Evolutionary conservation across 148 eudicot species (phyloP), one percentile per base, ranked within the genome.

Genomic region (Persicaria maculosa): DNA sequence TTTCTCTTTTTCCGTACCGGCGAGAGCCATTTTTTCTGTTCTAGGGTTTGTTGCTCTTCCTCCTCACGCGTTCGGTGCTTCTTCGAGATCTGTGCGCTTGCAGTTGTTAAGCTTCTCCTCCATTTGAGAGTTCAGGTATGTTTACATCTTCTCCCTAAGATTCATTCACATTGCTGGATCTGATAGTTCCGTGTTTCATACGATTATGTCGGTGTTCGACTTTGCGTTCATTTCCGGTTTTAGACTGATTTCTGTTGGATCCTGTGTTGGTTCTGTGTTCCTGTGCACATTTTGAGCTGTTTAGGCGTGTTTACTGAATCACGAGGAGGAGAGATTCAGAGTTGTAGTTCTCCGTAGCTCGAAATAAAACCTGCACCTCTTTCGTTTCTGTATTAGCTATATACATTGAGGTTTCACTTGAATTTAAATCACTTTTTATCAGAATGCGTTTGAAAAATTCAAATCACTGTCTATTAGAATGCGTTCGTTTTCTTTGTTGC

Each of bases 41-140:
- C 45, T 50, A 55, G 75, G 59, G 59, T 73, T 73, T 25, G 22
- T 40, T 15, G 44, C n/a, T 69, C 61, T 72, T 77, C 6, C 17
- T 62, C 22, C 7, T 47, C 58, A 59, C 71, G 44, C 79, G 36
- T 17, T 76, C 61, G 48, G 22, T 20, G 44, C 17, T 47, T 50
- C 61, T 45, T 25, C 46, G 10, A 73, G 73, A 53, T 78, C 77
- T 68, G 17, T 46, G 9, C 11, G 50, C 16, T 55, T 68, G 19
- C 31, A 44, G 31, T 43, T 1, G 17, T 19, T 48, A 59, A 40
- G 31, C 47, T n/a, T 9, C 4, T 36, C 45, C 6, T 40, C 9
- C 22, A 2, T 45, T 76, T 68, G 5, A 31, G 68, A 40, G 44
- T 53, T 22, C 75, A 48, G 75, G 61, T 72, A 72, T 0, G 15